Percentiles rank a stretch among this genome's conserved stretches.
Conservation (phyloP, 2,329 filamentous ascomycete genomes). For the Pseudogymnoascus sp. region DNA sequence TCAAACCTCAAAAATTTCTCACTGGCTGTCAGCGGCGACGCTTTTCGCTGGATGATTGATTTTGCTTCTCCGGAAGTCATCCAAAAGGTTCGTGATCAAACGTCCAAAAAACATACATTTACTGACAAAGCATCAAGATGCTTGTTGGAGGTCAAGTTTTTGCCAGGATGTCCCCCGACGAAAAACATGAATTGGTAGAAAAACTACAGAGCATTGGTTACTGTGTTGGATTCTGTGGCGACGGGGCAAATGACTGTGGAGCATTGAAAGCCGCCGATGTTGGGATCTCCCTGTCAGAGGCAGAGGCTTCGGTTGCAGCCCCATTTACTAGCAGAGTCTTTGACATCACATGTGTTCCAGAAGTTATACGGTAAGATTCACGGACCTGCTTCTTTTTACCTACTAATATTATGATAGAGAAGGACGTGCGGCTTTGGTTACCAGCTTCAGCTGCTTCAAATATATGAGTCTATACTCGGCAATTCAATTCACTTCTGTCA, state of each 20-base stretch:
- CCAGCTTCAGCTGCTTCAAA: constrained; percentile 98
- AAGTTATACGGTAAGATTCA: constrained; percentile 63
- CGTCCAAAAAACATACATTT: background rate
- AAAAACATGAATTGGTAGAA: constrained; percentile 95
- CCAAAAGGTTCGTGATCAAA: constrained; percentile 44
- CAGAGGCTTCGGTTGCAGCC: constrained; percentile 95
- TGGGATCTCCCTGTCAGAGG: constrained; percentile 92
- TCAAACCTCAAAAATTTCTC: constrained; percentile 77
- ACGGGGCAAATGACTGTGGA: constrained; percentile 95
- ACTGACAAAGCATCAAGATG: constrained; percentile 47
- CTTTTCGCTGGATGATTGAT: constrained; percentile 94
- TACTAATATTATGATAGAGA: constrained; percentile 43
- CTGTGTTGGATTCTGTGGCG: constrained; percentile 90
- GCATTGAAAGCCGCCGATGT: constrained; percentile 96
- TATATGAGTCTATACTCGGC: constrained; percentile 99
- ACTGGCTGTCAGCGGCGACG: constrained; percentile 81
- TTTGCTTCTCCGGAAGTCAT: constrained; percentile 76
- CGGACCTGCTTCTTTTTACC: background rate
- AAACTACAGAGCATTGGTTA: constrained; percentile 96
- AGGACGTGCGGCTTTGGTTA: constrained; percentile 89
- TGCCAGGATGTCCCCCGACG: constrained; percentile 96
- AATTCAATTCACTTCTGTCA: constrained; percentile 97
- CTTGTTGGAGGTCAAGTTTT: constrained; percentile 88
- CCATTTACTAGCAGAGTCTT: constrained; percentile 94
- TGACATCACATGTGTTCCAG: constrained; percentile 90